phyloP scores from a whole-genome alignment of 768 basidiomycete species.

The Xanthoconium stramineum region DNA sequence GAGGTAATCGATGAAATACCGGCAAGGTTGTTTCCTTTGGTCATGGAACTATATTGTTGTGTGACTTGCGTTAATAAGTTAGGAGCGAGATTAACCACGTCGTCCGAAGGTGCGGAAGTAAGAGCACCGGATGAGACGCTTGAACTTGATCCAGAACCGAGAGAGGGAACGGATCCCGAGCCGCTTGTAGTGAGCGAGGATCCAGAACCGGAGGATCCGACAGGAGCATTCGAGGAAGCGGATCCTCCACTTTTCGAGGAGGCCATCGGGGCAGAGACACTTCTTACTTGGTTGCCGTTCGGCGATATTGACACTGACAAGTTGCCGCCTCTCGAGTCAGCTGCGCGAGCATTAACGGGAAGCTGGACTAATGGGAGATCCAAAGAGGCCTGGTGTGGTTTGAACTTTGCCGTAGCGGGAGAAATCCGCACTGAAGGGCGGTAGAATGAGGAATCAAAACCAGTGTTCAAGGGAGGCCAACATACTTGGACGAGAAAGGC shows the following conservation, averaged over 20 bases:
- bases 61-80: slow-evolving; percentile 47
- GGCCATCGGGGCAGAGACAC: slow-evolving; percentile 70
- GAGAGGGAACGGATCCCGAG: slow-evolving; percentile 49
- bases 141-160: slow-evolving; percentile 45
- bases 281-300: slow-evolving; percentile 48
- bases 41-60: slow-evolving; percentile 42
- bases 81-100: slow-evolving; percentile 47
- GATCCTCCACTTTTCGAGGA: slow-evolving; percentile 22
- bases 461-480: slow-evolving; percentile 13
- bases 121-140: slow-evolving; percentile 51
- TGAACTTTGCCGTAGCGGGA: slow-evolving; percentile 85
- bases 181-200: slow-evolving; percentile 45
- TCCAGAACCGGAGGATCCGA: slow-evolving; percentile 43
- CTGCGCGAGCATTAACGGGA: slow-evolving; percentile 25
- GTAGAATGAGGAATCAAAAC: slow-evolving; percentile 26
- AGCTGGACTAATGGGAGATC: slow-evolving; percentile 50
- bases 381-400: slow-evolving; percentile 48
- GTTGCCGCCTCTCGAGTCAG: slow-evolving; percentile 35
- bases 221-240: slow-evolving; percentile 27
- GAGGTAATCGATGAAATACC: slow-evolving; percentile 30
- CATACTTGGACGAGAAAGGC: slow-evolving; percentile 84
- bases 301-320: slow-evolving; percentile 51
- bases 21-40: slow-evolving; percentile 25
- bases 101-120: slow-evolving; percentile 49
- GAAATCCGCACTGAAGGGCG: slow-evolving; percentile 76